Percentiles rank a stretch among this genome's conserved stretches.
Conservation (phyloP, 768 basidiomycete genomes). For the Macrolepiota albuminosa region DNA sequence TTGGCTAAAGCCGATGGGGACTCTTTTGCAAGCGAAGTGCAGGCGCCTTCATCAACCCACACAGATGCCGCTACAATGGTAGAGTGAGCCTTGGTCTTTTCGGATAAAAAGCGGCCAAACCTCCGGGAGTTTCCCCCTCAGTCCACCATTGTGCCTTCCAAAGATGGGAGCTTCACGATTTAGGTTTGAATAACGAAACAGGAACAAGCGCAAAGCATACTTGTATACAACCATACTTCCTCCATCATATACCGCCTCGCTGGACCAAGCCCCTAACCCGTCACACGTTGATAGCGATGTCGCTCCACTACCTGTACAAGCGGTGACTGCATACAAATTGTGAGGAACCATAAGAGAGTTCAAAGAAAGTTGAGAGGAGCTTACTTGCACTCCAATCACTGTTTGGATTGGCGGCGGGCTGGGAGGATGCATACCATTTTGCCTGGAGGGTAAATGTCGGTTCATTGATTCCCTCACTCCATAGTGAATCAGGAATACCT, state of each 20-base stretch:
- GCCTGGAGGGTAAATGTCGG: conserved; percentile 32
- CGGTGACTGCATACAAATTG: conserved; percentile 38
- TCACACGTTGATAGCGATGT: conserved; percentile 31
- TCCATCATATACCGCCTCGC: conserved; percentile 41
- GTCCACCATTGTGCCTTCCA: conserved; percentile 62
- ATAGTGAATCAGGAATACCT: conserved; percentile 30
- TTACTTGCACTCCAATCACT: conserved; percentile 65
- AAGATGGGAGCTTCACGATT: conserved; percentile 26
- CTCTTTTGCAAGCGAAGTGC: conserved; percentile 22
- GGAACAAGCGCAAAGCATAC: conserved; percentile 24
- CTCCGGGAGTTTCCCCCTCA: conserved; percentile 50
- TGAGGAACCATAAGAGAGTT: neutral
- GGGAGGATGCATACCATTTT: conserved; percentile 50
- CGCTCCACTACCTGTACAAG: conserved; percentile 35
- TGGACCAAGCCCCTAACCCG: conserved; percentile 49
- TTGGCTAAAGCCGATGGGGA: conserved; percentile 4
- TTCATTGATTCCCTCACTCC: neutral
- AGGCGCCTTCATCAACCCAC: conserved; percentile 56
- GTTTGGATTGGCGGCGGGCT: conserved; percentile 43
- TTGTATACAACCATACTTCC: conserved; percentile 47
- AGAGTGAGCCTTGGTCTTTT: neutral
- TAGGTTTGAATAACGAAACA: conserved; percentile 3
- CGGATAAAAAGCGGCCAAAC: conserved; percentile 21
- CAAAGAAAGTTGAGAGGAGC: conserved; percentile 14
- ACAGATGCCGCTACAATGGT: conserved; percentile 36